Evolutionary conservation across 441 rosid genomes (phyloP).

Genomic region (Pelargonium myrrhifolium): DNA sequence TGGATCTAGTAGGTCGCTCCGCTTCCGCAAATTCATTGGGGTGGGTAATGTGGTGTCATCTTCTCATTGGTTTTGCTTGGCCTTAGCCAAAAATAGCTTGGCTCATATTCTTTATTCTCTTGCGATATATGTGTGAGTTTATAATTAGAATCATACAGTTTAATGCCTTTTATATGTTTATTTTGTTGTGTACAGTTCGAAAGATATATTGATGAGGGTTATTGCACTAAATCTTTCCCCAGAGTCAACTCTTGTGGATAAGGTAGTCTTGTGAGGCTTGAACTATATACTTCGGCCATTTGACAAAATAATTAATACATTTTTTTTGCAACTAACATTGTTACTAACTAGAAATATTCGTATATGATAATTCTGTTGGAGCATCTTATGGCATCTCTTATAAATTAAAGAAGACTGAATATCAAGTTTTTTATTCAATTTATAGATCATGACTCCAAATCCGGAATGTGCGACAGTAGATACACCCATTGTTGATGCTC

Average conservation of each 20-base stretch:
- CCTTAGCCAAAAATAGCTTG: too few relatives aligned
- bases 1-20: too few relatives aligned
- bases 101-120: too few relatives aligned
- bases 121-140: not conserved
- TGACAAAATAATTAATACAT: not conserved
- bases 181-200: constrained; percentile 46
- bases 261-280: constrained; percentile 38
- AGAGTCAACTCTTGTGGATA: constrained; percentile 64
- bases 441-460: constrained; percentile 88
- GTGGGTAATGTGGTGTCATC: too few relatives aligned
- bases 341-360: not conserved
- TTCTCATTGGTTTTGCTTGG: too few relatives aligned
- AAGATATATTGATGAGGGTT: constrained; percentile 94
- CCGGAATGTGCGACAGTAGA: constrained; percentile 87
- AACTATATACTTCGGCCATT: not conserved
- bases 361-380: not conserved
- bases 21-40: too few relatives aligned
- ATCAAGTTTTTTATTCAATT: constrained; percentile 18
- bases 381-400: not conserved
- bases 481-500: constrained; percentile 86
- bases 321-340: not conserved
- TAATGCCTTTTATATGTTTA: not conserved
- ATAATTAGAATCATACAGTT: not conserved
- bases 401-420: constrained; percentile 8
- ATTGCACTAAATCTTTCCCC: constrained; percentile 69